Percentiles rank a stretch among this genome's conserved stretches.
Conservation (phyloP, 1,139 yeast species). For the Hanseniaspora sp. region DNA sequence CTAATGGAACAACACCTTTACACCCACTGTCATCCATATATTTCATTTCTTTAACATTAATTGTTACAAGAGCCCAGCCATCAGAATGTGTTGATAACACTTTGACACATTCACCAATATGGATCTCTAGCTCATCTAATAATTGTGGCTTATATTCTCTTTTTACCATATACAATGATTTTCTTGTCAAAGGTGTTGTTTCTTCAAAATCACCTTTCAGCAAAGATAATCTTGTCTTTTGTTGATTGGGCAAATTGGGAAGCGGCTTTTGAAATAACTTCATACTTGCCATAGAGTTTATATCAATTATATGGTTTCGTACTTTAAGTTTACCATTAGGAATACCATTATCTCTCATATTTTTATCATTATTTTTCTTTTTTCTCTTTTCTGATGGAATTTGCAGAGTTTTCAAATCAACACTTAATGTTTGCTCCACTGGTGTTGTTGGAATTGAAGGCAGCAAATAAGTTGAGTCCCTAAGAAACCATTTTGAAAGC, state of each 20-base stretch:
- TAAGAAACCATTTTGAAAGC: slow-evolving; percentile 27
- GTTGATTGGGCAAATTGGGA: slow-evolving; percentile 20
- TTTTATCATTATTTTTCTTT: slow-evolving; percentile 17
- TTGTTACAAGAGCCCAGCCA: slow-evolving; percentile 34
- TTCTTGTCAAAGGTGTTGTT: slow-evolving; percentile 2
- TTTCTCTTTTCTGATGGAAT: slow-evolving; percentile 22
- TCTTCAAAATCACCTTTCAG: background rate
- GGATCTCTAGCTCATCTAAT: slow-evolving; percentile 31
- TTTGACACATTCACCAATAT: slow-evolving; percentile 28
- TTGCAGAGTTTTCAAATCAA: slow-evolving; percentile 23
- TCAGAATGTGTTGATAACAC: slow-evolving; percentile 34
- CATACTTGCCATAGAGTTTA: background rate
- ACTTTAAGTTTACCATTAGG: slow-evolving; percentile 19
- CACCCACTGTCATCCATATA: slow-evolving; percentile 28
- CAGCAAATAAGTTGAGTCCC: slow-evolving; percentile 25
- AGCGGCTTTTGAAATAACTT: slow-evolving; percentile 19
- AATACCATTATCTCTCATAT: slow-evolving; percentile 14
- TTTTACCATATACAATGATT: slow-evolving; percentile 22
- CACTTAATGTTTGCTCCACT: slow-evolving; percentile 18
- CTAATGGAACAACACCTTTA: slow-evolving; percentile 34
- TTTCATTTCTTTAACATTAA: slow-evolving; percentile 20
- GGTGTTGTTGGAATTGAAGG: slow-evolving; percentile 17
- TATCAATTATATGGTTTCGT: slow-evolving; percentile 12
- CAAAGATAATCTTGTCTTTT: slow-evolving; percentile 2
- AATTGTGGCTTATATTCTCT: slow-evolving; percentile 27